Base-by-base conservation (phyloP, 2,329 filamentous ascomycete genomes). In the Xylaria multiplex region DNA sequence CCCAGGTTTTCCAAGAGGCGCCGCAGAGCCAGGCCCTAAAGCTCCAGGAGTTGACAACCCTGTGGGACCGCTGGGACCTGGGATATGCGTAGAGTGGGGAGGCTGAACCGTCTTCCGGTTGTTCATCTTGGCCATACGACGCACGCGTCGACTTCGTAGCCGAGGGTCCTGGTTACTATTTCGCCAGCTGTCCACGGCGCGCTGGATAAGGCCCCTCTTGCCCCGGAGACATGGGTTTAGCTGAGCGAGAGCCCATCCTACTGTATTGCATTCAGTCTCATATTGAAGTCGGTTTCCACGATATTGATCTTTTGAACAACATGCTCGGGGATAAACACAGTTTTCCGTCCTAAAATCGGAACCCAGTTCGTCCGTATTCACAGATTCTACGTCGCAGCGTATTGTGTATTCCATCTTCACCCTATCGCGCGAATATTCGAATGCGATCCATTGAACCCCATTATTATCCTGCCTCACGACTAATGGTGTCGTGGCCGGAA, bases 371-470 rank as follows among this genome's bases (percentile, higher is more conserved):
- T 97, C 93, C 50, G 95, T 93, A 76, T 94, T 93, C 68, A 99
- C 93, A 0, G 94, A 97, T 81, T 98, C 96, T 22, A 98, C 96
- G 74, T 98, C 96, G 78, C 96, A 98, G 59, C 96, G 91, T 74
- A 99, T 99, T 0, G 94, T 97, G 81, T 99, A 99, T 80, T 98
- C 94, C 93, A 98, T 97, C 88, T 99, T 99, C 72, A 98, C 94
- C 52, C 95, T 87, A 77, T 99, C 95, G 67, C 95, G 89, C 11
- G 95, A 98, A 78, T 99, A 99, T 79, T 99, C 96, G 69, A 98
- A 99, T 0, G 93, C 93, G 75, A 98, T 98, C 96, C 96, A 98
- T 79, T 98, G 96, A 6, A 98, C 95, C 8, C 96, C 96, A 72
- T 97, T 98, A 76, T 93, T 91, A 74, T 98, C 96, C 79, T 98